Evolutionary conservation across 495 filamentous ascomycete genomes (phyloP).

Genomic region (Acidomyces sp.): DNA sequence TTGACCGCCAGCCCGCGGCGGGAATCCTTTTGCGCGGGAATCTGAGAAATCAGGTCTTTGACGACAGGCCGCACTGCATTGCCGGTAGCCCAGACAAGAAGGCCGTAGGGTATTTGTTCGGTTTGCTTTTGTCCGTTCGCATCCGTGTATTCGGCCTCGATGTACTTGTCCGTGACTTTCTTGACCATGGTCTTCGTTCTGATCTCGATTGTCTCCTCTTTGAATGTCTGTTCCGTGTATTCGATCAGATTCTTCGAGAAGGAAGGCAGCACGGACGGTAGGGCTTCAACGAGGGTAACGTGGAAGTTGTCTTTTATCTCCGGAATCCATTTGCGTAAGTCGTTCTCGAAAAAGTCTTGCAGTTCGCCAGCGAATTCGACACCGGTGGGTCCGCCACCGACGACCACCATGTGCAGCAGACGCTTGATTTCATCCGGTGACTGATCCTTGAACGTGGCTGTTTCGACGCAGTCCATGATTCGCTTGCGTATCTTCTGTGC

Average conservation of each 20-base stretch:
- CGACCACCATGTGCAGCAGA: slow-evolving; percentile 97
- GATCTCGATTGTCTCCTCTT: slow-evolving; percentile 94
- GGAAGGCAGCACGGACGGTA: slow-evolving; percentile 95
- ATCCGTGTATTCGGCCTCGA: slow-evolving; percentile 75
- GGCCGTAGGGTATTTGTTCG: slow-evolving; percentile 80
- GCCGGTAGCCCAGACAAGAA: slow-evolving; percentile 96
- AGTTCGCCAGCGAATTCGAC: slow-evolving; percentile 97
- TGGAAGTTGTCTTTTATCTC: slow-evolving; percentile 89
- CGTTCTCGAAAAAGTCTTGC: slow-evolving; percentile 95
- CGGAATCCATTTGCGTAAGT: slow-evolving; percentile 94
- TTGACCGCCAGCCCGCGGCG: slow-evolving; percentile 91
- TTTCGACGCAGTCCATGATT: slow-evolving; percentile 99
- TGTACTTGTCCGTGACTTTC: slow-evolving; percentile 85
- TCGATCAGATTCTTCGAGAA: slow-evolving; percentile 99
- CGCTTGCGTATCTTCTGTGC: slow-evolving; percentile 91
- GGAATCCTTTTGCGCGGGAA: slow-evolving; percentile 89
- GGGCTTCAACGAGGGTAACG: slow-evolving; percentile 91
- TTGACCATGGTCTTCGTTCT: slow-evolving; percentile 99
- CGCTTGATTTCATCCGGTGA: slow-evolving; percentile 78
- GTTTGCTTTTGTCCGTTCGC: slow-evolving; percentile 76
- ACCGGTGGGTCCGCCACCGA: slow-evolving; percentile 93
- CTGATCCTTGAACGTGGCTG: slow-evolving; percentile 96
- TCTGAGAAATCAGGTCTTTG: slow-evolving; percentile 78
- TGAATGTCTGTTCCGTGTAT: slow-evolving; percentile 97
- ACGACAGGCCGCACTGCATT: slow-evolving; percentile 83